Conservation (phyloP, 2,329 filamentous ascomycete genomes). For the Diplodia sapinea region DNA sequence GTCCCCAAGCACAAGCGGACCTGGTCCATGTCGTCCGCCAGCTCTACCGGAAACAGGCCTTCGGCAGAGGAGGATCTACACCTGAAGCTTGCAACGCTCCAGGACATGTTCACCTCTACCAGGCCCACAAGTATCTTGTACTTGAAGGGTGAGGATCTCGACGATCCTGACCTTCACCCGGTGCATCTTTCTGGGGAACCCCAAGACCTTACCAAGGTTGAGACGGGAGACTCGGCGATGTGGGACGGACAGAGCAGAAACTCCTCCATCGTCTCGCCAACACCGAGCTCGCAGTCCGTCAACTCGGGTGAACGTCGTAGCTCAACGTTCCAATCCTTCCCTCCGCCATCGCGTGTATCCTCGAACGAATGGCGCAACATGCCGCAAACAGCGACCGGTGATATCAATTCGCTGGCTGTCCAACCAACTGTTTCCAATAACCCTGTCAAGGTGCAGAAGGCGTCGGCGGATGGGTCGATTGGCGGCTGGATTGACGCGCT, state of each 20-base stretch:
- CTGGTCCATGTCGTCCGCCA: slow-evolving; percentile 87
- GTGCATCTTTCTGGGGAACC: slow-evolving; percentile 74
- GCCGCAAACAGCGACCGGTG: slow-evolving; percentile 59
- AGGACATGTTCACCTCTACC: slow-evolving; percentile 89
- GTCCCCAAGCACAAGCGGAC: slow-evolving; percentile 88
- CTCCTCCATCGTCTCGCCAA: slow-evolving; percentile 60
- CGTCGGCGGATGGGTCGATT: slow-evolving; percentile 66
- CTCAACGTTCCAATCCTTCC: slow-evolving; percentile 53
- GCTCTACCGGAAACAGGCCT: slow-evolving; percentile 51
- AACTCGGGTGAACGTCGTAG: slow-evolving; percentile 48
- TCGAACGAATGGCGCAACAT: slow-evolving; percentile 65
- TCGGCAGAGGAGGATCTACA: slow-evolving; percentile 73
- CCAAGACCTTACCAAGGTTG: slow-evolving; percentile 63
- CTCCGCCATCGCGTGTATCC: slow-evolving; percentile 51
- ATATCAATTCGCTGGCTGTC: slow-evolving; percentile 52
- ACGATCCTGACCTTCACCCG: slow-evolving; percentile 80
- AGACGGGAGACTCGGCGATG: slow-evolving; percentile 51
- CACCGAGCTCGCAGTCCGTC: slow-evolving; percentile 55
- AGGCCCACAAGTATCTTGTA: slow-evolving; percentile 79
- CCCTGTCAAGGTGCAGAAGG: slow-evolving; percentile 61
- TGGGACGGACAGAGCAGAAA: slow-evolving; percentile 56
- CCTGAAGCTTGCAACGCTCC: slow-evolving; percentile 75
- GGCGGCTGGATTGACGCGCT: slow-evolving; percentile 89
- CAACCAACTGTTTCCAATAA: slow-evolving; percentile 56
- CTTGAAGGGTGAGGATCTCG: slow-evolving; percentile 74